Evolutionary conservation across 225 moss, liverwort and hornwort genomes (phyloP).

Genomic region (Antitrichia curtipendula): DNA sequence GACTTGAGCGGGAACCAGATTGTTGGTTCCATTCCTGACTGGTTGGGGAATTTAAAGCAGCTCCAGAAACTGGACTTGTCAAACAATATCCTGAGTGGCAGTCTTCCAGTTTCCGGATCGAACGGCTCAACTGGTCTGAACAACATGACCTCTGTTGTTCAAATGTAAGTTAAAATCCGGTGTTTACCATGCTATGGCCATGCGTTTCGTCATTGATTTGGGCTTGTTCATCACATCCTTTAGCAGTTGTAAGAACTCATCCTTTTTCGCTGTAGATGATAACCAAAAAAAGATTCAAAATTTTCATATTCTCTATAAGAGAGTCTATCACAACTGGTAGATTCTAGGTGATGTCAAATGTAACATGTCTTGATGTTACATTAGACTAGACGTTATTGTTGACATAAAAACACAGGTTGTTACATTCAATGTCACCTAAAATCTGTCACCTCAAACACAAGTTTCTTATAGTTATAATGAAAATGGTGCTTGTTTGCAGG

Average conservation of each 20-base stretch:
- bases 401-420: no score
- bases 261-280: background rate
- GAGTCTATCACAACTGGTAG: background rate
- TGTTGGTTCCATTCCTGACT: background rate
- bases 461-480: no score
- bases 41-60: background rate
- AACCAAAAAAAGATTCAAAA: no score
- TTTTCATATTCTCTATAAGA: background rate
- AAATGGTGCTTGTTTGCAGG: background rate
- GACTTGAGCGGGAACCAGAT: conserved; percentile 26
- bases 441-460: no score
- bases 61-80: conserved; percentile 21
- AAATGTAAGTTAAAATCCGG: conserved; percentile 17
- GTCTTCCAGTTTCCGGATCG: background rate
- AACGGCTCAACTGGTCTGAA: background rate
- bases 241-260: background rate
- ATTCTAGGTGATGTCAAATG: no score
- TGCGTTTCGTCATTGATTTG: background rate
- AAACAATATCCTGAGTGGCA: background rate
- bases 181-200: no score
- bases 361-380: no score
- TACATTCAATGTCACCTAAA: no score
- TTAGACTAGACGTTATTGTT: no score
- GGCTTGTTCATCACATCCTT: background rate
- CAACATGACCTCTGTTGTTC: conserved; percentile 1